Base-by-base conservation (phyloP, 2,329 filamentous ascomycete genomes). In the Ilyonectria destructans region DNA sequence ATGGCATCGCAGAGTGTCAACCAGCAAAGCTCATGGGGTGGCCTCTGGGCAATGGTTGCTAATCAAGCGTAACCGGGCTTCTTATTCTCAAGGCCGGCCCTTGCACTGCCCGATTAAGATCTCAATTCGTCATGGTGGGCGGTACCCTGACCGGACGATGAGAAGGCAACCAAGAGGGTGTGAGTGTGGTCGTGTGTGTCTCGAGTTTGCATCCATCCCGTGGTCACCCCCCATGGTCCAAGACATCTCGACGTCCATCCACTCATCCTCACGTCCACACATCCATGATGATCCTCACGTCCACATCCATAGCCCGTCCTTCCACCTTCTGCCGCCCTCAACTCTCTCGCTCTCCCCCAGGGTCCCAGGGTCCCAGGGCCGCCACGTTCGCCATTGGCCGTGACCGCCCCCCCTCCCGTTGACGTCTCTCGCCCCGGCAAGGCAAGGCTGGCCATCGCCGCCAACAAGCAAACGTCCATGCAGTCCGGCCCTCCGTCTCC, bases 21-120 rank as follows among this genome's bases (percentile, higher is more conserved):
- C 56, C 37, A 48, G 12, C 9, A 13, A 26, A 48, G 45, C 45
- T 48, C 19, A 48, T 15, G 21, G 43, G 37, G 54, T 68, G 56
- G 52, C 56, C 58, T 67, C 29, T 71, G 61, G 69, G 70, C 67
- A 69, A 74, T 67, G 71, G 70, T 64, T 75, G 72, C 72, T 75
- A 74, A 73, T 69, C 74, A 76, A 74, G 65, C 62, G 70, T 66
- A 59, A 59, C 31, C 54, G 33, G 45, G 58, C 48, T 37, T 66
- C 51, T 49, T 40, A 40, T 45, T 51, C 31, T 65, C 68, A 65
- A 56, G 66, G 48, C 70, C 58, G 58, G 56, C 65, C 67, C 72
- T 72, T 71, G 66, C 59, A 68, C 64, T 74, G 63, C 73, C 68
- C 67, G 69, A 75, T 75, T 72, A 67, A 69, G 74, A 76, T 76